phyloP scores from a whole-genome alignment of 208 protist species.

The Trichomonas vaginalis region DNA sequence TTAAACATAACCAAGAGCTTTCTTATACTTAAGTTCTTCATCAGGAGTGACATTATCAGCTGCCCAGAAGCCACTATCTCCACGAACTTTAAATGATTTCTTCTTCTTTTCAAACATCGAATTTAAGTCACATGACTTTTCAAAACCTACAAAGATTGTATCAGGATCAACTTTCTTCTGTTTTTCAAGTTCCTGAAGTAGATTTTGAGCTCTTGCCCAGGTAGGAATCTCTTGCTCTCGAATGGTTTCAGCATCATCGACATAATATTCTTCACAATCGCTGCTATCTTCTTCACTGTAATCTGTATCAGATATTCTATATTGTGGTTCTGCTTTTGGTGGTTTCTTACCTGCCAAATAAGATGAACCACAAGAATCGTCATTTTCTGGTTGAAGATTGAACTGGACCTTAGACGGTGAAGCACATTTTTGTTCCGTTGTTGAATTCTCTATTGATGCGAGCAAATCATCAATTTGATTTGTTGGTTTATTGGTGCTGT shows the following conservation, averaged over 20 bases:
- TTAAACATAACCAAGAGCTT: neutral
- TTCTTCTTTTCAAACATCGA: conserved; percentile 10
- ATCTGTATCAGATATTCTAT: neutral
- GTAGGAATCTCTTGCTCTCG: neutral
- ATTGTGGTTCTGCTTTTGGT: neutral
- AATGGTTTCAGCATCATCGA: neutral
- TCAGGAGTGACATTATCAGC: neutral
- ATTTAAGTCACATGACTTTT: neutral
- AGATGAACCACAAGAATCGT: neutral
- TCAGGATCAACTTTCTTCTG: neutral
- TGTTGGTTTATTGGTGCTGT: too few species aligned
- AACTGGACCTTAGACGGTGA: neutral
- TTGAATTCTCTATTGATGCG: neutral
- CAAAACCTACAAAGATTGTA: neutral
- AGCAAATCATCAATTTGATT: neutral
- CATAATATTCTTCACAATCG: neutral
- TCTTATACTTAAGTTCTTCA: neutral
- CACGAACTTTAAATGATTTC: neutral
- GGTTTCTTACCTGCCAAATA: neutral
- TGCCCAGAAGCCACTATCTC: neutral
- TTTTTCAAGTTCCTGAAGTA: neutral
- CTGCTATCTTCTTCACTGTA: neutral
- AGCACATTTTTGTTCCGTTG: too few species aligned
- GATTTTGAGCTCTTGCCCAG: neutral
- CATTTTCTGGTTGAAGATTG: neutral